Conservation (phyloP, 441 rosid species). For the Populus tomentosa region DNA sequence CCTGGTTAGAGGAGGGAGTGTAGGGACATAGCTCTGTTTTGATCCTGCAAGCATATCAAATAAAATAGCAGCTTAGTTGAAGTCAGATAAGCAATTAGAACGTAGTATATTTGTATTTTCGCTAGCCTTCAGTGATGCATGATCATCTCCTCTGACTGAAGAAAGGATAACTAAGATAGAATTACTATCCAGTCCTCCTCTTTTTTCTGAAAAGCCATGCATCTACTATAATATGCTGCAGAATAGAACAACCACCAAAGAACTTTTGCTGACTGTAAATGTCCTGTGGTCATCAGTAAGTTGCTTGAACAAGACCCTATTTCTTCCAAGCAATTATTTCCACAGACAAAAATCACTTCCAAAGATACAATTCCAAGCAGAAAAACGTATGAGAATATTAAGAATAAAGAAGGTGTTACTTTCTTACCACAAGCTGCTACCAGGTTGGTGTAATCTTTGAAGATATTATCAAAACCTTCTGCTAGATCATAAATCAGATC, state of each 20-base stretch:
- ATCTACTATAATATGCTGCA: not conserved
- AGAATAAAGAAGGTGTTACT: not conserved
- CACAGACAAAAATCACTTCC: not conserved
- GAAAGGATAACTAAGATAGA: not conserved
- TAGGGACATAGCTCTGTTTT: conserved; percentile 71
- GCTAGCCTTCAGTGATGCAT: not conserved
- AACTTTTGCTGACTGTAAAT: not conserved
- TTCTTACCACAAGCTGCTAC: conserved; percentile 73
- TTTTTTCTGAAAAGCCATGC: not conserved
- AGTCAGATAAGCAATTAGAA: not conserved
- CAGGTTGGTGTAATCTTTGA: conserved; percentile 65
- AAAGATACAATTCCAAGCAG: no score
- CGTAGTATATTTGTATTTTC: not conserved
- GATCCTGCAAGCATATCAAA: conserved; percentile 40
- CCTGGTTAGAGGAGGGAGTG: conserved; percentile 76
- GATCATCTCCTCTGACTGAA: not conserved
- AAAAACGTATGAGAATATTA: no score
- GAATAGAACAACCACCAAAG: not conserved
- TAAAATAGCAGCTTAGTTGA: not conserved
- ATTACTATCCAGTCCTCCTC: not conserved
- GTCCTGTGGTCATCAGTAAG: not conserved
- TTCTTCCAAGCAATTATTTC: not conserved
- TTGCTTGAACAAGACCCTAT: not conserved
- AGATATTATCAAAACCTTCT: conserved; percentile 55
- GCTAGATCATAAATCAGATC: conserved; percentile 68